phyloP scores from a whole-genome alignment of 225 moss, liverwort and hornwort genomes.

The Physcomitrium patens region DNA sequence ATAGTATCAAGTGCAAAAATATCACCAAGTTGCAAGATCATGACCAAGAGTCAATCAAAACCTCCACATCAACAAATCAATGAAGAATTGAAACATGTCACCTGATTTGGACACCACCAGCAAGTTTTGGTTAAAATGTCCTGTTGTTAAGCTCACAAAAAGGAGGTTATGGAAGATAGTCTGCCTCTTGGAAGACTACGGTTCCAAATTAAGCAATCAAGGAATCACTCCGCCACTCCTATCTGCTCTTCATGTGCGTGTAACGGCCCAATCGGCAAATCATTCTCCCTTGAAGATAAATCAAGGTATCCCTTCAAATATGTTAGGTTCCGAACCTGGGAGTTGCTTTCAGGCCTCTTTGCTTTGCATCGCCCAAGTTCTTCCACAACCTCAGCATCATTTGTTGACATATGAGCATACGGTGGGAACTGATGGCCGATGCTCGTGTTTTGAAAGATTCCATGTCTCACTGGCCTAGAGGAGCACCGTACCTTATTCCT shows the following conservation, averaged over 20 bases:
- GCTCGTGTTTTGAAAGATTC: background rate
- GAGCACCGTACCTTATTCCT: conserved; percentile 8
- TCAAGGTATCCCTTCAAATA: background rate
- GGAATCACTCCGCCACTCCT: too few species aligned
- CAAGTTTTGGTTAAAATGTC: too few species aligned
- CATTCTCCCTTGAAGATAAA: background rate
- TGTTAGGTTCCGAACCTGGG: background rate
- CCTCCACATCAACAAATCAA: too few species aligned
- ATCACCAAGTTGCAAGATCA: too few species aligned
- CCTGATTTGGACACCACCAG: too few species aligned
- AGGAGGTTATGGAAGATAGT: too few species aligned
- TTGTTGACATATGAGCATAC: background rate
- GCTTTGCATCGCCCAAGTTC: background rate
- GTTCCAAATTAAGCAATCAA: too few species aligned
- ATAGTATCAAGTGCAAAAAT: too few species aligned
- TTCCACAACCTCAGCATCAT: background rate
- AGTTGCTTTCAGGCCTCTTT: background rate
- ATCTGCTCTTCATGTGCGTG: background rate
- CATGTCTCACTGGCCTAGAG: background rate
- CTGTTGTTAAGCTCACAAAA: too few species aligned
- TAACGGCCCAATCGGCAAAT: conserved; percentile 15
- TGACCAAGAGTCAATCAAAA: too few species aligned
- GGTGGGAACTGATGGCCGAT: background rate
- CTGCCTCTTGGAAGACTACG: too few species aligned
- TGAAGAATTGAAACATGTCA: too few species aligned